phyloP scores from a whole-genome alignment of 495 filamentous ascomycete genomes.

The Neurospora sublineolata region DNA sequence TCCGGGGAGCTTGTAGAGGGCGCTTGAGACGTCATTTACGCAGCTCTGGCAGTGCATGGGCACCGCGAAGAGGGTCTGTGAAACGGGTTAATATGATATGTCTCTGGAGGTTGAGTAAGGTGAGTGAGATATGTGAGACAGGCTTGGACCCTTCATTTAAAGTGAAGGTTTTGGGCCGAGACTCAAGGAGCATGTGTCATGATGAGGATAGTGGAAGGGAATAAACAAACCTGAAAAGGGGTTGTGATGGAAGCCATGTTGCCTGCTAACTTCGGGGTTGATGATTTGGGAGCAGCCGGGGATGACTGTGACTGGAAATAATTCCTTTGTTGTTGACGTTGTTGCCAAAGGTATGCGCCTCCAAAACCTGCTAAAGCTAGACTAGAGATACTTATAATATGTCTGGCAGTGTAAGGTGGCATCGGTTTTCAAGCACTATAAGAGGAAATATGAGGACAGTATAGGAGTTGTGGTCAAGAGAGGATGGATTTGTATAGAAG shows the following conservation, averaged over 20 bases:
- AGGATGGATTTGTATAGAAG: neutral
- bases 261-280: neutral
- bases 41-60: slow-evolving; percentile 84
- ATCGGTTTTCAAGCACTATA: neutral
- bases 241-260: slow-evolving; percentile 25
- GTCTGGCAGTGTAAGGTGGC: slow-evolving; percentile 1
- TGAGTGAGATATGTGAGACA: neutral
- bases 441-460: neutral
- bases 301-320: neutral
- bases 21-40: slow-evolving; percentile 68
- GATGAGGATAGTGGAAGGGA: neutral
- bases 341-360: slow-evolving; percentile 11
- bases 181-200: neutral
- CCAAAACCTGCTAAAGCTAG: slow-evolving; percentile 9
- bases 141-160: neutral
- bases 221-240: slow-evolving; percentile 33
- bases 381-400: slow-evolving; percentile 10
- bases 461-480: neutral
- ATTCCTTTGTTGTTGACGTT: neutral
- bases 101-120: neutral
- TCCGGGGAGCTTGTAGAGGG: slow-evolving; percentile 61
- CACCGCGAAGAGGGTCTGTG: slow-evolving; percentile 85
- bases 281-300: neutral
- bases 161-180: neutral
- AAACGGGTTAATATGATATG: slow-evolving; percentile 2